Evolutionary conservation across 2,329 filamentous ascomycete genomes (phyloP).

Genomic region (Ophiocordyceps sinensis): DNA sequence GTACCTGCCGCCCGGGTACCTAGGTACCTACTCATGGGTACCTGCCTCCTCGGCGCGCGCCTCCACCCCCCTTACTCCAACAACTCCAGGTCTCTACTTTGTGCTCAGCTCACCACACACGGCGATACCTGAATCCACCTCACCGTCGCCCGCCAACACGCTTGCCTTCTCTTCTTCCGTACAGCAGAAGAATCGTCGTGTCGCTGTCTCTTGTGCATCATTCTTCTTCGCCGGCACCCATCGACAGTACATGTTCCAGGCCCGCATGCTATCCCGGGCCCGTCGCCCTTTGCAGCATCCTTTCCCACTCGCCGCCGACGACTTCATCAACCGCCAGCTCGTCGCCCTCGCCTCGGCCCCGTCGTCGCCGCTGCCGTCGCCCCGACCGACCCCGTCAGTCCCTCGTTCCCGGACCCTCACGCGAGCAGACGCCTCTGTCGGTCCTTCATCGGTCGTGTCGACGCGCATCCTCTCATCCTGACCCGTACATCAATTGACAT

Average conservation of each 20-base stretch:
- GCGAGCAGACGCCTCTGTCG: background rate
- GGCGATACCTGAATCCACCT: background rate
- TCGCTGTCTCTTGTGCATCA: background rate
- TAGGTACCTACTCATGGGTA: too few species aligned
- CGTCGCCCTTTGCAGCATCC: too few species aligned
- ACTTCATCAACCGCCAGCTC: too few species aligned
- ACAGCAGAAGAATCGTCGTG: background rate
- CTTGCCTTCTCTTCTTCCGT: background rate
- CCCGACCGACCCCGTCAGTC: background rate
- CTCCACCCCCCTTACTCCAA: background rate
- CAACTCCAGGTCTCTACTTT: background rate
- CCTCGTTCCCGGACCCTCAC: background rate
- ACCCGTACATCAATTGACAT: constrained; percentile 14
- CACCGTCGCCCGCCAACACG: background rate
- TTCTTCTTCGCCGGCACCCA: too few species aligned
- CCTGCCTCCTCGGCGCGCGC: too few species aligned
- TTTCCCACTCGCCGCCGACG: too few species aligned
- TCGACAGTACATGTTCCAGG: too few species aligned
- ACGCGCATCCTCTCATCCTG: constrained; percentile 6
- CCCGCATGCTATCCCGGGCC: too few species aligned
- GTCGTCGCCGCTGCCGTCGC: background rate
- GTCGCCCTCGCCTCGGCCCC: too few species aligned
- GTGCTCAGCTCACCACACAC: background rate
- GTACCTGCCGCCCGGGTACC: too few species aligned
- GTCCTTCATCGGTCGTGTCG: background rate